Conservation (phyloP, 129 eudicot genomes). For the Logfia minima region DNA sequence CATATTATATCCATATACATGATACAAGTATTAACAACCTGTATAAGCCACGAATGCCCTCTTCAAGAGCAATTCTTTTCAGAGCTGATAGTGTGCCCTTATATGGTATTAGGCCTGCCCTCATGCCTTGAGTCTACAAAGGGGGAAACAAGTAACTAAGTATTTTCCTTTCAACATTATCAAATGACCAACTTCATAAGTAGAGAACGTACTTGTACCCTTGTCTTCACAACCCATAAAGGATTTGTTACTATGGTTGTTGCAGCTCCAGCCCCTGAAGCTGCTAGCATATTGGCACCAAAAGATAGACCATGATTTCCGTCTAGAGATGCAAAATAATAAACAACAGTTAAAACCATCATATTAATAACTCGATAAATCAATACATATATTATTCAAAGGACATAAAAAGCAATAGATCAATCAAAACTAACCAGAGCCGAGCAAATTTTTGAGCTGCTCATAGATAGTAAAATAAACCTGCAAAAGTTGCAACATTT, state of each 20-base stretch:
- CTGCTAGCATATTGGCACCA: constrained; percentile 94
- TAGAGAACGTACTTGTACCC: constrained; percentile 67
- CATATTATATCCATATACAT: neutral
- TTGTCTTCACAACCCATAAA: constrained; percentile 97
- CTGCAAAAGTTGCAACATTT: constrained; percentile 48
- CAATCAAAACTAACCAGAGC: constrained; percentile 56
- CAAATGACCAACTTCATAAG: neutral
- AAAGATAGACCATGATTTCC: constrained; percentile 79
- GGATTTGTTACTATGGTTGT: constrained; percentile 89
- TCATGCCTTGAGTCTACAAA: constrained; percentile 88
- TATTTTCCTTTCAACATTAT: neutral
- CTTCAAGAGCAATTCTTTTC: constrained; percentile 72
- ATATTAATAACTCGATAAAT: neutral
- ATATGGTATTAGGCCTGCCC: constrained; percentile 67
- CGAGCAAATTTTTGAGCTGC: constrained; percentile 69
- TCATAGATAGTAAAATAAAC: constrained; percentile 91
- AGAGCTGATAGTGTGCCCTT: constrained; percentile 87
- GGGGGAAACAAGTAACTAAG: neutral
- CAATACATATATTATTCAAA: constrained; percentile 3
- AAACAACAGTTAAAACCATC: neutral
- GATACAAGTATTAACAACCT: constrained; percentile 46
- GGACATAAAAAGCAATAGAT: neutral
- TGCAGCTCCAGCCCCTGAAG: constrained; percentile 97
- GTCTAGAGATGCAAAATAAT: constrained; percentile 45
- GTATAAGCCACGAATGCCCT: constrained; percentile 95